Percentiles rank a stretch among this genome's conserved stretches.
These are phyloP conservation scores for Yamagishiella unicocca DNA, from an alignment of 139 green algal genomes.

Conservation along the genomic window DNA sequence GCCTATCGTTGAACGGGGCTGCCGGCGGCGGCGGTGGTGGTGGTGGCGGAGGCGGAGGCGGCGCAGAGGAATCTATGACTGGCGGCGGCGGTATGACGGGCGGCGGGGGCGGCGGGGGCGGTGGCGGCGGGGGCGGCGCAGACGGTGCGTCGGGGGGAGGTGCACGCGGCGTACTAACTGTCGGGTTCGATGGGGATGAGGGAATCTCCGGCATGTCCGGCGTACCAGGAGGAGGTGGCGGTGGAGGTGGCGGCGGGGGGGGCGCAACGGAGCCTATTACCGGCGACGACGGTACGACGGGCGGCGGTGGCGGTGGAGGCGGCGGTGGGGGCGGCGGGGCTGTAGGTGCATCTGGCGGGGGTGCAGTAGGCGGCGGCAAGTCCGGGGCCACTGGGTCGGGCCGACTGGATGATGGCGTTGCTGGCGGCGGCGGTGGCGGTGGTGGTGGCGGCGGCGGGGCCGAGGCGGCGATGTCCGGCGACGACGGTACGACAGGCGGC, in stretches of 20 bases:
- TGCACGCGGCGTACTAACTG: too few relatives aligned
- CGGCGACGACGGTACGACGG: too few relatives aligned
- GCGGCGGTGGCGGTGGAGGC: too few relatives aligned
- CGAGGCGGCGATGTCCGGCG: too few relatives aligned
- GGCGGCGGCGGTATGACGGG: not conserved
- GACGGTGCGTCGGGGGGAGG: too few relatives aligned
- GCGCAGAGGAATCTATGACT: not conserved
- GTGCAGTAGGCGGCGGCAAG: not conserved
- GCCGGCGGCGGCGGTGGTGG: not conserved
- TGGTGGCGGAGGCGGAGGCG: not conserved
- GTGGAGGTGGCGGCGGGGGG: too few relatives aligned
- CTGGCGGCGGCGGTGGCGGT: not conserved
- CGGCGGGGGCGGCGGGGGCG: not conserved
- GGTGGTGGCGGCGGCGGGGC: not conserved
- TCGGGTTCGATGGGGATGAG: too few relatives aligned
- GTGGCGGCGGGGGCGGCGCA: too few relatives aligned
- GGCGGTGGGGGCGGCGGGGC: not conserved
- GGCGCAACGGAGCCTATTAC: too few relatives aligned
- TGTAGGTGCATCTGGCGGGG: not conserved
- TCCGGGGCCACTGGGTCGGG: not conserved
- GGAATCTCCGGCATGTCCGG: too few relatives aligned
- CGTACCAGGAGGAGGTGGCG: too few relatives aligned
- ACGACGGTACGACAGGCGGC: too few relatives aligned
- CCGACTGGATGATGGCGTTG: not conserved
- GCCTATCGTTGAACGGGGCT: not conserved